Evolutionary conservation across 2,329 filamentous ascomycete species (phyloP), one percentile per base, ranked within the genome.

Genomic region (Venturia pyrina): DNA sequence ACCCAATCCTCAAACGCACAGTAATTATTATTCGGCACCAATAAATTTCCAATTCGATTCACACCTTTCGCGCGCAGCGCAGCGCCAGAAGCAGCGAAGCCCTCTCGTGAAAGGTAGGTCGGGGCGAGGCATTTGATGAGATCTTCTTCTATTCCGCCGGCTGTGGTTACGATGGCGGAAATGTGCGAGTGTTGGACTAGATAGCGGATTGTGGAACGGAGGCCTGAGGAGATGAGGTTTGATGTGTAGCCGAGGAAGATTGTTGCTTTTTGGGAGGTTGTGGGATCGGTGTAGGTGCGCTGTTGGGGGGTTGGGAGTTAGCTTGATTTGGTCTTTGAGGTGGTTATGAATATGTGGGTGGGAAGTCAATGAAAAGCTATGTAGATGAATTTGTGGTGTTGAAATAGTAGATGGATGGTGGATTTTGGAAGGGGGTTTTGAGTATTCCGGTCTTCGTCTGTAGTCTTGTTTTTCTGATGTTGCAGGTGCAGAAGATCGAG

Each of bases 1-100:
- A 99, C 82, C 95, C 95, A 99, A 79, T 99, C 95, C 75, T 99
- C 95, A 72, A 99, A 99, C 7, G 89, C 87, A 76, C 95, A 98
- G 80, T 99, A 96, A 79, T 99, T 99, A 76, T 87, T 90, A 76
- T 99, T 99, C 6, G 95, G 95, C 1, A 99, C 95, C 28, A 98
- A 83, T 1, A 99, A 83, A 73, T 99, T 98, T 63, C 95, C 95
- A 72, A 99, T 98, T 41, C 95, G 87, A 78, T 99, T 99, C 73
- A 98, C 85, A 11, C 95, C 95, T 75, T 91, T 89, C 68, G 87
- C 84, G 48, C 95, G 90, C 28, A 99, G 83, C 0, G 86, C 85
- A 10, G 89, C 88, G 17, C 95, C 95, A 0, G 84, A 79, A 0
- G 90, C 87, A 63, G 83, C 85, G 78, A 98, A 99, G 1, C 91